Conservation (phyloP, 2,329 filamentous ascomycete species). For the Ophiostoma sp. region DNA sequence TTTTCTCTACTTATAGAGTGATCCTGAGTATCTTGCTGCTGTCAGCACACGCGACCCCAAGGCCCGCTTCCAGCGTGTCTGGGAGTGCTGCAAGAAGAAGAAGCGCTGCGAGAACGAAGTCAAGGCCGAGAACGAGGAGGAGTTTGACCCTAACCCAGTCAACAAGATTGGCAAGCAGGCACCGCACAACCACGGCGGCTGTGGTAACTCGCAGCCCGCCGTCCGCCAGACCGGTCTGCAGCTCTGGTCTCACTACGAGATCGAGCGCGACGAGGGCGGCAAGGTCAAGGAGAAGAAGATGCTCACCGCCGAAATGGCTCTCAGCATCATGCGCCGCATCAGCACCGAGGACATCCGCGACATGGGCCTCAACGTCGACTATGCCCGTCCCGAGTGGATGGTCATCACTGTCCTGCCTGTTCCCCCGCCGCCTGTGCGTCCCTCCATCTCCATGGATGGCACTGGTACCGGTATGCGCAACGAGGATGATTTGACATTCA, state of each 20-base stretch:
- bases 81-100: constrained; percentile 87
- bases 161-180: constrained; percentile 39
- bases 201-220: constrained; percentile 83
- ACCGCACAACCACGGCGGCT: constrained; percentile 72
- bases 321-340: constrained; percentile 82
- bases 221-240: constrained; percentile 84
- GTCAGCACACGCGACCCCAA: constrained; percentile 86
- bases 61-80: constrained; percentile 85
- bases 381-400: constrained; percentile 98
- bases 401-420: constrained; percentile 91
- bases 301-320: constrained; percentile 77
- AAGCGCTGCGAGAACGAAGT: constrained; percentile 75
- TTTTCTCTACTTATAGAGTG: constrained; percentile 52
- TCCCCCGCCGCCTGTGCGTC: constrained; percentile 88
- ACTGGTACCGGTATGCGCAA: constrained; percentile 87
- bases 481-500: constrained; percentile 99
- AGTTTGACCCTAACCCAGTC: constrained; percentile 51
- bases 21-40: constrained; percentile 76
- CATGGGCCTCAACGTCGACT: constrained; percentile 89
- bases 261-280: constrained; percentile 68
- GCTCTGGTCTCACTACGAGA: constrained; percentile 70
- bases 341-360: constrained; percentile 73
- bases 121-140: constrained; percentile 55
- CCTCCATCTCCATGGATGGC: constrained; percentile 95
- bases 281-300: constrained; percentile 71